phyloP scores from a whole-genome alignment of 345 rosid species.

The Aquilaria malaccensis region DNA sequence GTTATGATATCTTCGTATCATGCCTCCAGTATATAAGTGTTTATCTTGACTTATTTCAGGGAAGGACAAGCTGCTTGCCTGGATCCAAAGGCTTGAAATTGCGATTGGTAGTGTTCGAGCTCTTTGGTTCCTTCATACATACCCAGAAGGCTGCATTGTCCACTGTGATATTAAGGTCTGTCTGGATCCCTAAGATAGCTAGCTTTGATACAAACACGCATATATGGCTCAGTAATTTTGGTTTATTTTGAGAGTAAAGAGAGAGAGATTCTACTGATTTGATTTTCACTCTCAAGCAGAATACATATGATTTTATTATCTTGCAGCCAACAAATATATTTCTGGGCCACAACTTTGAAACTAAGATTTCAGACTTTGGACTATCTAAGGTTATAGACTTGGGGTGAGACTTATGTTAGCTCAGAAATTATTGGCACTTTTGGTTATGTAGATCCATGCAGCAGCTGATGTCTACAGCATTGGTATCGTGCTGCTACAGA shows the following conservation, averaged over 20 bases:
- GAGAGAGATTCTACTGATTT: too few species aligned
- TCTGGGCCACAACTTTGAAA: conserved; percentile 40
- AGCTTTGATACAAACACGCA: too few species aligned
- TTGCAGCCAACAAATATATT: conserved; percentile 49
- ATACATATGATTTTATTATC: neutral
- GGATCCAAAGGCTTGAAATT: conserved; percentile 43
- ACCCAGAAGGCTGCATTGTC: conserved; percentile 43
- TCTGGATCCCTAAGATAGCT: neutral
- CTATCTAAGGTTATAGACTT: conserved; percentile 34
- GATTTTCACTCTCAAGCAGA: neutral
- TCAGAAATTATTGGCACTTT: conserved; percentile 53
- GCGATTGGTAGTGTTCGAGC: conserved; percentile 38
- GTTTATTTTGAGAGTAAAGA: too few species aligned
- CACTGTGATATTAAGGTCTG: conserved; percentile 49
- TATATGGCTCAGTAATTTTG: too few species aligned
- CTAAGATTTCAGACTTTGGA: conserved; percentile 51
- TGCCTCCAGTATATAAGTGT: neutral
- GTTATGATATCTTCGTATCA: neutral
- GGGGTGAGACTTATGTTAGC: conserved; percentile 29
- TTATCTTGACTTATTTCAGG: conserved; percentile 17
- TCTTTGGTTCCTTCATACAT: conserved; percentile 43
- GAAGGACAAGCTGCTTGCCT: conserved; percentile 32
- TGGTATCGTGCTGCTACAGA: conserved; percentile 42
- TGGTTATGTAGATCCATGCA: conserved; percentile 48
- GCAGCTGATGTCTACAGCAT: conserved; percentile 47